Evolutionary conservation across 2,329 filamentous ascomycete genomes (phyloP), one percentile per base, ranked within the genome.

Genomic region (Talaromyces albobiverticillius): DNA sequence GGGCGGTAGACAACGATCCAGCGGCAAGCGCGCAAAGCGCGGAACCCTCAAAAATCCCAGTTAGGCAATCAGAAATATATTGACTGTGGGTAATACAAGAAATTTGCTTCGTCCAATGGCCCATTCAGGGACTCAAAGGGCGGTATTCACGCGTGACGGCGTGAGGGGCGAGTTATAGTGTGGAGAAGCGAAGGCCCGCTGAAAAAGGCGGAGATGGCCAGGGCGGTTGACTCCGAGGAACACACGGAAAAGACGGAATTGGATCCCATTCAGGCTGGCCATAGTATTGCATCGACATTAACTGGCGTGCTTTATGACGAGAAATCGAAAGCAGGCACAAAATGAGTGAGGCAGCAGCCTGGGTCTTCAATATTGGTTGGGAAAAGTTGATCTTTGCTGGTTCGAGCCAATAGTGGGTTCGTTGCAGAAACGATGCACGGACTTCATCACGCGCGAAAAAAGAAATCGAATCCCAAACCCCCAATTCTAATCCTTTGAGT

Each of bases 21-120:
- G 68, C 69, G 69, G 69, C 65, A 72, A 71, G 64, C 69, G 69
- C 69, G 69, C 69, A 67, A 67, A 67, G 54, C 66, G 67, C 63
- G 64, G 67, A 60, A 61, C 62, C 46, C 26, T 13, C 20, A 11
- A 55, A 51, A 59, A 56, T 51, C 51, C 43, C 51, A 53, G 56
- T 60, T 59, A 57, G 62, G 56, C 55, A 43, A 36, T 23, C 18
- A 26, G 29, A 26, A 45, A 43, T 23, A 34, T 26, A 29, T 18
- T 62, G 51, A 32, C 60, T 59, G 40, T 14, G 41, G 50, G 54
- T 51, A 54, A 59, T 54, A 56, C 57, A 56, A 50, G 58, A 61
- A 55, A 50, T 53, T 53, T 55, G 56, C 58, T 58, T 43, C 38
- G 9, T 18, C 38, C 36, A 31, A 41, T 18, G 47, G 59, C 62